phyloP scores from a whole-genome alignment of 2,329 filamentous ascomycete genomes.

The Nakataea oryzae region DNA sequence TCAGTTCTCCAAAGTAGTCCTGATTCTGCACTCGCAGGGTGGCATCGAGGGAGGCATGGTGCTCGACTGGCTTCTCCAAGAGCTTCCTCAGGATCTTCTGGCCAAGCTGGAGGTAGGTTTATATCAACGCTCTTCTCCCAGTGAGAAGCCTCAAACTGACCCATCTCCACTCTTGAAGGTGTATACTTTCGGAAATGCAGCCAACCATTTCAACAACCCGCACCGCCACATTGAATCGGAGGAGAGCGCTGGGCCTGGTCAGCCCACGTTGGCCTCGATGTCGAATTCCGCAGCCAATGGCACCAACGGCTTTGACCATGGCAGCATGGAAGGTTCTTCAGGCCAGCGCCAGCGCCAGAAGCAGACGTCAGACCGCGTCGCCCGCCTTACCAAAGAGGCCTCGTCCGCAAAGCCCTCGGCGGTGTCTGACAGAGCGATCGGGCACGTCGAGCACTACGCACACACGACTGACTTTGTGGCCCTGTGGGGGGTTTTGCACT shows the following conservation, averaged over 20 bases:
- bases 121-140: not conserved
- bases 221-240: conserved; percentile 40
- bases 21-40: conserved; percentile 70
- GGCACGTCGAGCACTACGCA: conserved; percentile 72
- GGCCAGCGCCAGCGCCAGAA: not conserved
- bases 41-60: conserved; percentile 64
- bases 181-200: conserved; percentile 68
- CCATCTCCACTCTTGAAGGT: conserved; percentile 23
- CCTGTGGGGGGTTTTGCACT: conserved; percentile 63
- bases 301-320: not conserved
- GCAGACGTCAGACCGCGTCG: conserved; percentile 3
- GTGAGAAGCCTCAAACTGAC: not conserved
- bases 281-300: not conserved
- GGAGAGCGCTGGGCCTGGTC: conserved; percentile 10
- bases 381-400: conserved; percentile 13
- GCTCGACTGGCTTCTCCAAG: conserved; percentile 66
- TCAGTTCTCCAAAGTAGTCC: conserved; percentile 55
- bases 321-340: not conserved
- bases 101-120: conserved; percentile 50
- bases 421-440: conserved; percentile 42
- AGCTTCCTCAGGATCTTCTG: conserved; percentile 55
- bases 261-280: not conserved
- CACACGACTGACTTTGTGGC: conserved; percentile 66
- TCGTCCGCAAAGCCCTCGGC: conserved; percentile 24
- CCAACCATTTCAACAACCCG: conserved; percentile 76